Evolutionary conservation across 2,329 filamentous ascomycete genomes (phyloP).

Genomic region (Rasamsonia emersonii): DNA sequence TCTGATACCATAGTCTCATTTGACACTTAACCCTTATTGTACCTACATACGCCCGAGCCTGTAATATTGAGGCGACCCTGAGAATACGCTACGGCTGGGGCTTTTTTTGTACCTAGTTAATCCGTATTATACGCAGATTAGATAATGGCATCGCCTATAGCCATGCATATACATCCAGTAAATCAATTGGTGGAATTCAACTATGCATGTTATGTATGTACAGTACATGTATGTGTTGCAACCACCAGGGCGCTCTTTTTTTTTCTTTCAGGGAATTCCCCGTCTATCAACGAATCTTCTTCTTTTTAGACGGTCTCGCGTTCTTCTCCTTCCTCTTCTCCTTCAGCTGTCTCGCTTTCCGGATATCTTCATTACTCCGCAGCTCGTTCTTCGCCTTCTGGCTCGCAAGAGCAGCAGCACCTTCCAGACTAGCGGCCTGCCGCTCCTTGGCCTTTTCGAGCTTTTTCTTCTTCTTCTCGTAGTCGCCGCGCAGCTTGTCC

Average conservation of each 20-base stretch:
- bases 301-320: constrained; percentile 64
- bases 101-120: no score
- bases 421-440: constrained; percentile 20
- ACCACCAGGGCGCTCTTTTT: no score
- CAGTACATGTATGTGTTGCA: no score
- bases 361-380: constrained; percentile 73
- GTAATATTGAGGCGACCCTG: no score
- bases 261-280: background rate
- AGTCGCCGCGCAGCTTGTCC: constrained; percentile 88
- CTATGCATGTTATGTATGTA: no score
- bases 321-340: constrained; percentile 80
- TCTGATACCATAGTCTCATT: constrained; percentile 6
- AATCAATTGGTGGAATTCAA: no score
- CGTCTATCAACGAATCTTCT: constrained; percentile 20
- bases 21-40: no score
- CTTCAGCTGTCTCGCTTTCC: constrained; percentile 68
- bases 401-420: constrained; percentile 20
- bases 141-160: no score
- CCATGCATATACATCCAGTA: no score
- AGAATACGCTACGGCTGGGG: no score
- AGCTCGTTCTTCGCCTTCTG: constrained; percentile 70
- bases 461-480: constrained; percentile 80
- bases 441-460: constrained; percentile 78
- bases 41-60: no score
- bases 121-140: no score